phyloP scores from a whole-genome alignment of 2,329 filamentous ascomycete species.

The Diaporthe nobilis region DNA sequence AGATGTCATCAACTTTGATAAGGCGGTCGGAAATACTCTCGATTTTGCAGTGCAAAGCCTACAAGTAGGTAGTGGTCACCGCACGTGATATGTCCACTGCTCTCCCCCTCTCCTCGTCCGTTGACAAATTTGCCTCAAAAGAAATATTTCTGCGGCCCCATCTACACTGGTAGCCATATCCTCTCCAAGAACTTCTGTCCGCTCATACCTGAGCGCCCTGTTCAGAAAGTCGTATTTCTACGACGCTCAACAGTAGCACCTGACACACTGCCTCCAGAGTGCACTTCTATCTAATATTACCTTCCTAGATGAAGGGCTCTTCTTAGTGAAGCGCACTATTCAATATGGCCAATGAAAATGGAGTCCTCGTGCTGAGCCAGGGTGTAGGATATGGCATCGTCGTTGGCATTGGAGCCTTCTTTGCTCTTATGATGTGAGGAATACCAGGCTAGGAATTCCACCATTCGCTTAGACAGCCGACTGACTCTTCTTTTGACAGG shows the following conservation, averaged over 20 bases:
- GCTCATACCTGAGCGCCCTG: neutral
- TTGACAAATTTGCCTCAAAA: neutral
- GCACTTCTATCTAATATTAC: neutral
- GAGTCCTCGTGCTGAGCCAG: constrained; percentile 38
- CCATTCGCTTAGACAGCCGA: neutral
- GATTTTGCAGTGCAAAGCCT: neutral
- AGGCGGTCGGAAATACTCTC: neutral
- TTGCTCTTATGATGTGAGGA: constrained; percentile 56
- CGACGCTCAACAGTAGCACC: neutral
- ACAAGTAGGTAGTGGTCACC: neutral
- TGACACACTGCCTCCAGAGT: neutral
- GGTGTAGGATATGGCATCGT: constrained; percentile 62
- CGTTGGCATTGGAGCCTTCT: constrained; percentile 63
- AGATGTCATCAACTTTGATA: constrained; percentile 34
- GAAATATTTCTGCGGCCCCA: neutral
- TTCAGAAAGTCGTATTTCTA: neutral
- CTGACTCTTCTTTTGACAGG: constrained; percentile 39
- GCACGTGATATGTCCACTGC: neutral
- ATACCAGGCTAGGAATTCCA: neutral
- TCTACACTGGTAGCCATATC: neutral
- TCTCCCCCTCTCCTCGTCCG: neutral
- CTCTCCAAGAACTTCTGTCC: neutral
- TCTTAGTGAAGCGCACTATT: neutral
- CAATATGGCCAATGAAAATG: constrained; percentile 35
- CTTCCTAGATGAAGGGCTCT: neutral